Evolutionary conservation across 306 rosid species (phyloP).

Genomic region (Cicer cuneatum): DNA sequence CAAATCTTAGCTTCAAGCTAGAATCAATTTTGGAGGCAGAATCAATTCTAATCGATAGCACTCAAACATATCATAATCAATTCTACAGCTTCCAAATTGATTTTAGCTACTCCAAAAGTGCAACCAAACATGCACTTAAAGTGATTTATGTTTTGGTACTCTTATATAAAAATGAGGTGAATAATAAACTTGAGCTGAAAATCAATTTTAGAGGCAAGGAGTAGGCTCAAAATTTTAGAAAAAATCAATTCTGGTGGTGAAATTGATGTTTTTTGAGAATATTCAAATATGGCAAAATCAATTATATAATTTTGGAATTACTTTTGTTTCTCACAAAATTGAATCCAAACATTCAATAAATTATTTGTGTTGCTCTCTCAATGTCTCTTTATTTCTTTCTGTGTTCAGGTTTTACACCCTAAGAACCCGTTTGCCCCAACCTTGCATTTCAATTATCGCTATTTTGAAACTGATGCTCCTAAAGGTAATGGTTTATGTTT

Average conservation of each 20-base stretch:
- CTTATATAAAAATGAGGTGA: background rate
- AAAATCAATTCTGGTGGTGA: background rate
- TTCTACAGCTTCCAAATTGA: no score
- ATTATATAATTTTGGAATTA: background rate
- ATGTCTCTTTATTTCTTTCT: background rate
- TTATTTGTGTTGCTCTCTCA: background rate
- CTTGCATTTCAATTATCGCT: conserved; percentile 91
- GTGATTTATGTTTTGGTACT: no score
- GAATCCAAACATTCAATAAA: background rate
- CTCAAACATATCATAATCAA: no score
- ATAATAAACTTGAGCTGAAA: background rate
- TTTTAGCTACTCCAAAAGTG: no score
- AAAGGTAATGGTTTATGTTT: conserved; percentile 53
- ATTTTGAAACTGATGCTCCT: conserved; percentile 94
- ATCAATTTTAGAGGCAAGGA: background rate
- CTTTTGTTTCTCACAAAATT: background rate
- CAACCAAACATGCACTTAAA: no score
- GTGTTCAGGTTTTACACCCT: conserved; percentile 85
- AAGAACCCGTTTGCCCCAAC: conserved; percentile 99
- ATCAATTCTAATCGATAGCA: no score
- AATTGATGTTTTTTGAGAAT: background rate
- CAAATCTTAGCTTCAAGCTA: no score
- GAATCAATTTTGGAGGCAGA: no score
- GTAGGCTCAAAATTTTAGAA: background rate
- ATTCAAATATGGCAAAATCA: background rate